Evolutionary conservation across 2,329 filamentous ascomycete species (phyloP).

Genomic region (Pyrenophora tritici-repentis): DNA sequence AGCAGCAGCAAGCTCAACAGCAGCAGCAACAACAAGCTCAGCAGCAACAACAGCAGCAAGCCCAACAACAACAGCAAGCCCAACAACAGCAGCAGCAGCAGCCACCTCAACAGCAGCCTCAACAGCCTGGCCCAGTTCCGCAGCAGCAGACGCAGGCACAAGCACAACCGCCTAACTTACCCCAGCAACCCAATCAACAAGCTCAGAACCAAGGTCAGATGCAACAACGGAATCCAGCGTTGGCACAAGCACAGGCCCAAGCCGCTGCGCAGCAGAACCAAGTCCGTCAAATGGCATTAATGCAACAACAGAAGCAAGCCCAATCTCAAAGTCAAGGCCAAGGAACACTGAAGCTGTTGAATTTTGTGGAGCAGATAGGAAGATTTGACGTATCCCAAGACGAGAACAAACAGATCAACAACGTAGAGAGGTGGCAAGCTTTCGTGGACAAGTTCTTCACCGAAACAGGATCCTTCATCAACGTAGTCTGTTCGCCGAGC

Average conservation of each 20-base stretch:
- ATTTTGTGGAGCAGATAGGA: constrained; percentile 62
- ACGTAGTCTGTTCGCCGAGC: constrained; percentile 63
- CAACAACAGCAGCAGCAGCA: constrained; percentile 45
- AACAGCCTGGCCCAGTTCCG: constrained; percentile 49
- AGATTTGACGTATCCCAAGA: constrained; percentile 52
- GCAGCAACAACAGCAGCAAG: constrained; percentile 44
- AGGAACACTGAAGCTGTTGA: constrained; percentile 59
- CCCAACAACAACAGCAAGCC: constrained; percentile 49
- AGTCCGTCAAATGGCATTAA: constrained; percentile 37
- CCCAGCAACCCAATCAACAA: constrained; percentile 41
- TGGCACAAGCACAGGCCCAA: constrained; percentile 30
- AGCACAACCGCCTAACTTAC: constrained; percentile 42
- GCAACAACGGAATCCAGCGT: constrained; percentile 46
- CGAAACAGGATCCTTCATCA: constrained; percentile 73
- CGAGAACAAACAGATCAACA: constrained; percentile 51
- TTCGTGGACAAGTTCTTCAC: constrained; percentile 87
- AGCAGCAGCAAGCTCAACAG: constrained; percentile 22
- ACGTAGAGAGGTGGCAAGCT: constrained; percentile 75
- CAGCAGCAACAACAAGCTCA: constrained; percentile 33
- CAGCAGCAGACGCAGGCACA: constrained; percentile 51
- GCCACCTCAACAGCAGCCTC: constrained; percentile 43
- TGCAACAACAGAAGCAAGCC: constrained; percentile 36
- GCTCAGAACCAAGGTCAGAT: constrained; percentile 36
- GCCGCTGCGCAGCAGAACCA: constrained; percentile 26
- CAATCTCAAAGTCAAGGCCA: constrained; percentile 31